Base-by-base conservation (phyloP, 805 yeast species). In the Metschnikowia aberdeeniae region DNA sequence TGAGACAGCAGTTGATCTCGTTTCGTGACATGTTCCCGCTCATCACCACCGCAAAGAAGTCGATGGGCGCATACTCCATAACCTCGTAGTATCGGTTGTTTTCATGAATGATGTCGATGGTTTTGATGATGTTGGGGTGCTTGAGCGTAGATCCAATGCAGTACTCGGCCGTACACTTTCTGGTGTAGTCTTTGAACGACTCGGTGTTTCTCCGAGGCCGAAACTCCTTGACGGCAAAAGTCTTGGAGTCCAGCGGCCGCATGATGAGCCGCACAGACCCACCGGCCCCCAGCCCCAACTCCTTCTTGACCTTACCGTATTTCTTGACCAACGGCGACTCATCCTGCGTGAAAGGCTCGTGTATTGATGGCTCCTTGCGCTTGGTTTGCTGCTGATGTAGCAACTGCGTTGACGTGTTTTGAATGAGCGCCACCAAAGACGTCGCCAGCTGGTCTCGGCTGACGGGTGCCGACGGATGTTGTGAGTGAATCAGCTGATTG, bases 51-150 rank as follows among this genome's bases (percentile, higher is more conserved):
- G 89, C 89, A 60, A 86, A 86, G 63, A 86, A 85, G 67, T 86
- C 95, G 34, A 81, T 76, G 6, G 95, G 88, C 56, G 96, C 87
- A 63, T 83, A 92, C 67, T 93, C 99, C 97, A 93, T 89, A 43
- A 93, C 89, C 64, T 92, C 96, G 43, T 68, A 83, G 83, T 52
- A 85, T 75, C 86, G 82, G 54, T 78, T 80, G 56, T 63, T 89
- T 78, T 58, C 84, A 51, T 78, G 80, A 43, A 87, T 81, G 69
- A 67, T 87, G 65, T 86, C 95, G 54, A 86, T 70, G 2, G 93
- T 86, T 58, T 84, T 80, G 55, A 86, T 85, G 51, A 86, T 78
- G 62, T 86, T 86, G 43, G 92, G 89, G 65, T 86, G 93, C 54
- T 82, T 85, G 47, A 86, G 70, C 17, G 92, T 84, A 19, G 88